phyloP scores from a whole-genome alignment of 2,329 filamentous ascomycete genomes.

The Diaporthe vexans region DNA sequence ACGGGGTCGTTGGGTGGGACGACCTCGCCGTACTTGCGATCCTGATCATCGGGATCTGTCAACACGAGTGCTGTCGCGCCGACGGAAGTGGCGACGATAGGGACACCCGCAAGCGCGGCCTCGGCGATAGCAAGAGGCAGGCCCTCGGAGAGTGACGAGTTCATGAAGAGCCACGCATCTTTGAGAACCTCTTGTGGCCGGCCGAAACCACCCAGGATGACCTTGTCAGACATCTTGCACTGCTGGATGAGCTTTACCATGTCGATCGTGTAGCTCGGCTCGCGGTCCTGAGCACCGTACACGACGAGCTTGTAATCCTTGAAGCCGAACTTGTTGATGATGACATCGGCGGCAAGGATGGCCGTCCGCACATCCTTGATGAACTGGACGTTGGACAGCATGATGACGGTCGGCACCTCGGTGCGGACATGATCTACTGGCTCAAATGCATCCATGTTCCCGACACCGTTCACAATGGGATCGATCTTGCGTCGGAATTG shows the following conservation, averaged over 20 bases:
- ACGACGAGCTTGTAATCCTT: constrained; percentile 73
- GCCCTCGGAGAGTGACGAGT: constrained; percentile 69
- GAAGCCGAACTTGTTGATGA: constrained; percentile 77
- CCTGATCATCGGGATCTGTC: constrained; percentile 66
- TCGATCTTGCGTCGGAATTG: constrained; percentile 72
- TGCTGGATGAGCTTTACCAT: constrained; percentile 71
- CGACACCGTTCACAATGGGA: constrained; percentile 75
- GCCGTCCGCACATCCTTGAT: constrained; percentile 76
- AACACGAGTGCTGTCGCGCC: constrained; percentile 68
- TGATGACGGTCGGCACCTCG: constrained; percentile 72
- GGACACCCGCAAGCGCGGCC: constrained; percentile 68
- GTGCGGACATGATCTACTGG: constrained; percentile 72
- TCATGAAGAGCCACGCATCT: constrained; percentile 70
- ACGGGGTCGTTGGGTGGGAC: constrained; percentile 75
- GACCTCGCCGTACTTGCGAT: constrained; percentile 69
- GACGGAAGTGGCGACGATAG: constrained; percentile 69
- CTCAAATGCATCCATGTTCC: constrained; percentile 73
- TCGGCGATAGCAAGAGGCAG: constrained; percentile 70
- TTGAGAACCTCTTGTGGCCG: constrained; percentile 68
- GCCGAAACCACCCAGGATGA: constrained; percentile 68
- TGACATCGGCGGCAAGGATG: constrained; percentile 73
- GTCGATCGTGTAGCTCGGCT: constrained; percentile 71
- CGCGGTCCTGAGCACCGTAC: constrained; percentile 74
- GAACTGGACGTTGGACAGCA: constrained; percentile 74
- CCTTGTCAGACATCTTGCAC: constrained; percentile 65